phyloP scores from a whole-genome alignment of 2,329 filamentous ascomycete species.

The Truncatella angustata region DNA sequence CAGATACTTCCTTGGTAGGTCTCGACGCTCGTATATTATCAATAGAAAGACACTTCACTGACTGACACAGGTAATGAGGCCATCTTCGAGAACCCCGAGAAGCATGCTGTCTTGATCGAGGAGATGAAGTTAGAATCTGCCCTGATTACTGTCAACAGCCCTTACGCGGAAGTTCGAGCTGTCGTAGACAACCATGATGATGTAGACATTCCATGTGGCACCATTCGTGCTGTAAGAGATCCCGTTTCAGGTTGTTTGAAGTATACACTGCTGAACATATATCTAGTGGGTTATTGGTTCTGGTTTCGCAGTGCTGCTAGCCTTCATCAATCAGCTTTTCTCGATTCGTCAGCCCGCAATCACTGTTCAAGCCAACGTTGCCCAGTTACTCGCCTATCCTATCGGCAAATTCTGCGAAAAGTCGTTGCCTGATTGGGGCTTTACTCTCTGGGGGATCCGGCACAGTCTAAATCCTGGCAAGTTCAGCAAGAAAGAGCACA shows the following conservation, averaged over 20 bases:
- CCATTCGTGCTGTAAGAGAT: slow-evolving; percentile 41
- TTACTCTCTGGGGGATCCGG: slow-evolving; percentile 40
- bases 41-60: background rate
- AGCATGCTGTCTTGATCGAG: slow-evolving; percentile 45
- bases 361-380: slow-evolving; percentile 52
- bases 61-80: slow-evolving; percentile 36
- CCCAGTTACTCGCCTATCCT: slow-evolving; percentile 56
- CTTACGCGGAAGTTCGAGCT: slow-evolving; percentile 56
- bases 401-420: slow-evolving; percentile 50
- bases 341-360: slow-evolving; percentile 56
- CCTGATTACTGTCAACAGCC: slow-evolving; percentile 53
- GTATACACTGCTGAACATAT: background rate
- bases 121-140: slow-evolving; percentile 56
- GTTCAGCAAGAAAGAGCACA: slow-evolving; percentile 60
- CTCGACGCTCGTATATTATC: too few relatives aligned
- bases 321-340: slow-evolving; percentile 57
- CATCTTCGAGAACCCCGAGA: slow-evolving; percentile 42
- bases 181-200: slow-evolving; percentile 57
- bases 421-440: slow-evolving; percentile 47
- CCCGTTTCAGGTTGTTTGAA: background rate
- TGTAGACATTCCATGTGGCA: slow-evolving; percentile 46
- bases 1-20: slow-evolving; percentile 32
- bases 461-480: slow-evolving; percentile 30
- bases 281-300: slow-evolving; percentile 47
- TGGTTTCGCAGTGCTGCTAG: slow-evolving; percentile 46